Evolutionary conservation across 2,329 filamentous ascomycete species (phyloP).

Genomic region (Penicillium sp.): DNA sequence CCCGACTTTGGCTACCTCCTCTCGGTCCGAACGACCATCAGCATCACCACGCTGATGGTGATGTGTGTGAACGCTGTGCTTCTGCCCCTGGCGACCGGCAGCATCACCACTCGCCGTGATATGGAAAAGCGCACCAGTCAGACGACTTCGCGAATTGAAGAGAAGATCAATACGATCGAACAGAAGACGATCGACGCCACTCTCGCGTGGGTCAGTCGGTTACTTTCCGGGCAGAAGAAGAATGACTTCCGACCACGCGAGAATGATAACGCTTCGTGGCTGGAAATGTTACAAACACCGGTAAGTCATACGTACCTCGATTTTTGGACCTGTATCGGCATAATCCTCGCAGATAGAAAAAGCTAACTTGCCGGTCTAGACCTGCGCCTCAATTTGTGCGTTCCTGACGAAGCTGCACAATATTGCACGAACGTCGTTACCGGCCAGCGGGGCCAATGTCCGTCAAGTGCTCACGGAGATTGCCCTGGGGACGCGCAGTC

Average conservation of each 20-base stretch:
- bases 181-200: constrained; percentile 68
- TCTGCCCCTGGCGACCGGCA: constrained; percentile 80
- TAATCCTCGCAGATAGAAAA: not conserved
- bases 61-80: constrained; percentile 87
- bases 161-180: constrained; percentile 70
- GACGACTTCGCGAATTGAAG: constrained; percentile 73
- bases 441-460: constrained; percentile 65
- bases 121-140: constrained; percentile 78
- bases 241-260: constrained; percentile 86
- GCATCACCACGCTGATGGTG: constrained; percentile 87
- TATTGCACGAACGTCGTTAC: constrained; percentile 61
- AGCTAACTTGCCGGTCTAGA: constrained; percentile 36
- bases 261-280: constrained; percentile 54
- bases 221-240: constrained; percentile 75
- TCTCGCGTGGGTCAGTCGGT: constrained; percentile 68
- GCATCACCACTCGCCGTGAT: constrained; percentile 81
- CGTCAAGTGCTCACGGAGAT: constrained; percentile 79
- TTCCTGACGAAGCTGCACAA: constrained; percentile 69
- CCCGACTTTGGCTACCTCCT: constrained; percentile 83
- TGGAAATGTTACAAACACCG: constrained; percentile 76
- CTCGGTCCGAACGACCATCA: constrained; percentile 73
- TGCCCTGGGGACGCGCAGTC: constrained; percentile 67
- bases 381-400: constrained; percentile 73
- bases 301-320: constrained; percentile 28
- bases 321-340: not conserved